A percentile compares a stretch with the other conserved stretches of the same genome.
Conservation (phyloP, 306 rosid species). For the Pueraria montana region DNA sequence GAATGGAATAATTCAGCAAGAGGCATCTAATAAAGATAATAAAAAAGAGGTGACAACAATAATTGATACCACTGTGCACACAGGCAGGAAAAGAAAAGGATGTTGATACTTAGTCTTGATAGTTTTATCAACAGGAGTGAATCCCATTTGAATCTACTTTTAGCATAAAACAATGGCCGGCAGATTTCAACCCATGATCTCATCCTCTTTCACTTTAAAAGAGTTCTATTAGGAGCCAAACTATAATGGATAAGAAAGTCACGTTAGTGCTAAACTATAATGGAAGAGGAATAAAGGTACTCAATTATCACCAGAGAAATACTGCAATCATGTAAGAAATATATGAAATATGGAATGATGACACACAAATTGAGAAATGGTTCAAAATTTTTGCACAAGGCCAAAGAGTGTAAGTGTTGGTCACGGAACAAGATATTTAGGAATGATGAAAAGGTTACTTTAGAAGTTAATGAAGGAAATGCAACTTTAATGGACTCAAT, state of each 20-base stretch:
- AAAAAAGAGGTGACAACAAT: not conserved
- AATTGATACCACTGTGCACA: not conserved
- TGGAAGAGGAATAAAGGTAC: conserved; percentile 1
- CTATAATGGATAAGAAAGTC: conserved; percentile 7
- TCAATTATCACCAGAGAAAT: not conserved
- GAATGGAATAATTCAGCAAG: conserved; percentile 1
- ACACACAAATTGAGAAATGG: no score
- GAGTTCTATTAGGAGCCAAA: conserved; percentile 6
- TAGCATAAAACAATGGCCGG: not conserved
- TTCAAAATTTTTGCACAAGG: not conserved
- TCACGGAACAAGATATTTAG: not conserved
- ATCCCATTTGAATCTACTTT: not conserved
- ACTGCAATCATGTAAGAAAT: conserved; percentile 17
- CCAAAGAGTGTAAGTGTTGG: not conserved
- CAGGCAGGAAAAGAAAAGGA: not conserved
- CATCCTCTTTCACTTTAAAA: not conserved
- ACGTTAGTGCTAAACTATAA: not conserved
- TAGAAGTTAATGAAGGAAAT: not conserved
- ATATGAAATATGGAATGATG: not conserved
- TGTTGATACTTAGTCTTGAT: not conserved
- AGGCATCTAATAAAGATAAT: not conserved
- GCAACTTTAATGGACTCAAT: not conserved
- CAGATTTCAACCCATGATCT: conserved; percentile 13
- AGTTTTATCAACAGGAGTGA: not conserved
- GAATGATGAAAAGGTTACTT: not conserved